Conservation (phyloP, 2,329 filamentous ascomycete genomes). For the Cryphonectria carpinicola region DNA sequence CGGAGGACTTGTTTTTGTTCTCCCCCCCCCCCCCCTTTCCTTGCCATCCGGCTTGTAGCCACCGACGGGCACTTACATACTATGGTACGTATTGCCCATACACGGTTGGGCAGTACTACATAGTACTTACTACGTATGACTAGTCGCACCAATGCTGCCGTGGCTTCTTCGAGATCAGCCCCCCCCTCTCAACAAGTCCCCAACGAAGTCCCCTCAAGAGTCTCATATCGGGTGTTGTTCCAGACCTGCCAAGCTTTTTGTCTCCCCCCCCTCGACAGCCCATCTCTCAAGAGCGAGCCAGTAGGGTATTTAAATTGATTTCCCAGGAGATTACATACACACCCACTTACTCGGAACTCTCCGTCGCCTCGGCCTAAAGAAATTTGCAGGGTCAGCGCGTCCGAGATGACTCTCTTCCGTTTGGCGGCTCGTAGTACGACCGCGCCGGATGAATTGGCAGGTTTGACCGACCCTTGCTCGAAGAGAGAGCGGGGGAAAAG, state of each 20-base stretch:
- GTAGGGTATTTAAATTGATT: not conserved
- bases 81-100: not conserved
- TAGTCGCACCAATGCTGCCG: not conserved
- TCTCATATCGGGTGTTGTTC: not conserved
- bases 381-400: not conserved
- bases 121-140: not conserved
- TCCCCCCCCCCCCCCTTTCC: too few relatives aligned
- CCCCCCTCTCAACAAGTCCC: too few relatives aligned
- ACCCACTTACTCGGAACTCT: not conserved
- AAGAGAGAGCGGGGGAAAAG: not conserved
- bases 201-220: not conserved
- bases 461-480: not conserved
- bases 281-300: not conserved
- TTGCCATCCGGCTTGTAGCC: not conserved
- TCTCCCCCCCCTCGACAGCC: too few relatives aligned
- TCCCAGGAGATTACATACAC: not conserved
- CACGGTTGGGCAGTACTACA: not conserved
- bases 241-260: not conserved
- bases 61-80: not conserved
- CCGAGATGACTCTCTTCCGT: not conserved
- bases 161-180: not conserved
- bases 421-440: not conserved
- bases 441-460: not conserved
- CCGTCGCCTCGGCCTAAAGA: not conserved
- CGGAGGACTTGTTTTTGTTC: not conserved